phyloP scores from a whole-genome alignment of 2,329 filamentous ascomycete species.

The Fusarium compactum region DNA sequence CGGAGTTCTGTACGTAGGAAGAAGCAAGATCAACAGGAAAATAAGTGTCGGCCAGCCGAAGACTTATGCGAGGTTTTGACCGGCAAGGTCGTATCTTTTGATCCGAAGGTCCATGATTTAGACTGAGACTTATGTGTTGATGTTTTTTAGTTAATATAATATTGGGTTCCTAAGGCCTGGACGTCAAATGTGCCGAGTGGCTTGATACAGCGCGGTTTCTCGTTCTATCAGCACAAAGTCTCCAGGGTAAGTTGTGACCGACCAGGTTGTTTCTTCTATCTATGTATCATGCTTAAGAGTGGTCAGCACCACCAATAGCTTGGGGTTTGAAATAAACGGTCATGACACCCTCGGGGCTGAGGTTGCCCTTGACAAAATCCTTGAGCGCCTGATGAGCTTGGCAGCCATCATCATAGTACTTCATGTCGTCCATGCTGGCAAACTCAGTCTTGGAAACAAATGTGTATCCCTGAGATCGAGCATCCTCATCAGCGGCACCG shows the following conservation, averaged over 20 bases:
- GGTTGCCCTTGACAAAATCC: constrained; percentile 47
- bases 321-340: constrained; percentile 58
- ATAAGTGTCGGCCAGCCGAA: neutral
- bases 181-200: neutral
- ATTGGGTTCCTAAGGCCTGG: neutral
- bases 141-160: neutral
- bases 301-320: constrained; percentile 45
- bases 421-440: constrained; percentile 73
- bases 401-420: constrained; percentile 73
- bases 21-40: neutral
- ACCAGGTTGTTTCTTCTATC: neutral
- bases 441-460: constrained; percentile 73
- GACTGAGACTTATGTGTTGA: neutral
- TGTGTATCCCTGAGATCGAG: constrained; percentile 74
- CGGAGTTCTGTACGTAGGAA: neutral
- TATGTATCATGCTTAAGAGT: constrained; percentile 1
- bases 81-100: neutral
- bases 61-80: neutral
- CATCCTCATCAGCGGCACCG: constrained; percentile 66
- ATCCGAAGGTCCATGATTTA: neutral
- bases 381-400: constrained; percentile 59
- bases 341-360: constrained; percentile 54
- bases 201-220: neutral
- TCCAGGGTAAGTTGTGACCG: neutral
- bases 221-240: neutral